Evolutionary conservation across 441 rosid species (phyloP), one percentile per base, ranked within the genome.

Genomic region (Adansonia grandidieri): DNA sequence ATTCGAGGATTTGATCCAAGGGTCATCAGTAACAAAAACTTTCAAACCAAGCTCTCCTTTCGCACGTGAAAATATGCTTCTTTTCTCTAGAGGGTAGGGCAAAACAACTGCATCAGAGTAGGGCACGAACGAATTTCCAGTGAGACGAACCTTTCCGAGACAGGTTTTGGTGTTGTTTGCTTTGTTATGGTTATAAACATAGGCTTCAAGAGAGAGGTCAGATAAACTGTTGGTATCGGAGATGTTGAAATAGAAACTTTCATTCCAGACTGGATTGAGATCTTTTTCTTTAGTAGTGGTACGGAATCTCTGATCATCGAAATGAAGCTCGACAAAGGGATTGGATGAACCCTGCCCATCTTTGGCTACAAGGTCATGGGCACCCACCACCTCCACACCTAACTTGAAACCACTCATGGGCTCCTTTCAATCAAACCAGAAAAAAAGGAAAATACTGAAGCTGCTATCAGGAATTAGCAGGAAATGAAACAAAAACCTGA

Each of bases 331-430:
- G 48, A 92, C 99, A 71, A 79, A 91, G 71, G 94, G 78, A 84
- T 73, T 87, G 24, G 91, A 80, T 20, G 88, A 87, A 73, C 88
- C 95, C 74, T 89, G 88, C 73, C 87, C 91, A 19, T 89, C 97
- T 80, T 83, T 91, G 50, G 96, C 81, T 84, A 87, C 70, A 40
- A 96, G 94, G 45, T 88, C 94, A 67, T 88, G 88, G 1, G 97
- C 98, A 72, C 97, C 78, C 77, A 87, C 91, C 62, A 96, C 97
- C 83, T 93, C 98, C 72, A 96, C 98, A 44, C 93, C 95, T 53
- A 96, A 90, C 91, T 89, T 94, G 37, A 92, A 90, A 89, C 83
- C 82, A 86, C 84, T 89, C 98, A 94, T 74, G 32, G 42, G 62
- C 15, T 42, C 47, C 28, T 63, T 51, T 14, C 69, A 62, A 71